Evolutionary conservation across 306 rosid species (phyloP).

Genomic region (Castanospermum australe): DNA sequence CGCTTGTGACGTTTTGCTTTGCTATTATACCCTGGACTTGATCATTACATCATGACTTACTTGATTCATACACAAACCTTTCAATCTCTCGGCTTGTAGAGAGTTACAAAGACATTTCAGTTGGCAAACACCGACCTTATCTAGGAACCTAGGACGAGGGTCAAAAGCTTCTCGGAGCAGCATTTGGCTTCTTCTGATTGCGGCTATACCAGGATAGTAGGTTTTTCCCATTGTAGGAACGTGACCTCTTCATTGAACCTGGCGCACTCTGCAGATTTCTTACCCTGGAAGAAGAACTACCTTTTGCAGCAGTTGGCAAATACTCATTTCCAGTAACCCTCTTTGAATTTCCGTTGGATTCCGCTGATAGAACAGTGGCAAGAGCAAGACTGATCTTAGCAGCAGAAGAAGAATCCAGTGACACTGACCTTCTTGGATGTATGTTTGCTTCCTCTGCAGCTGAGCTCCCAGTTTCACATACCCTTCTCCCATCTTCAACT

Average conservation of each 20-base stretch:
- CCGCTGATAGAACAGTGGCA: constrained; percentile 7
- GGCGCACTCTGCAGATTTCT: constrained; percentile 29
- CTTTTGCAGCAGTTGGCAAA: constrained; percentile 20
- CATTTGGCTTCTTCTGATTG: constrained; percentile 39
- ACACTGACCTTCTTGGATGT: constrained; percentile 63
- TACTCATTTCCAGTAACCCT: constrained; percentile 25
- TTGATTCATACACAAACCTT: background rate
- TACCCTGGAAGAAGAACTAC: constrained; percentile 39
- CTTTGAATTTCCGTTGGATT: constrained; percentile 30
- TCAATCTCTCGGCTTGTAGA: constrained; percentile 37
- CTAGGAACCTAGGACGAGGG: background rate
- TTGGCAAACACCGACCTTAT: background rate
- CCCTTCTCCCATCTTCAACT: constrained; percentile 2
- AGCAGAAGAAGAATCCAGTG: constrained; percentile 60
- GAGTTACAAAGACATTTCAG: constrained; percentile 13
- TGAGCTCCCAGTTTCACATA: constrained; percentile 10
- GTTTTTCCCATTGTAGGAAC: constrained; percentile 63
- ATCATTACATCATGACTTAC: constrained; percentile 17
- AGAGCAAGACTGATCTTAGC: constrained; percentile 43
- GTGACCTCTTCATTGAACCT: constrained; percentile 61
- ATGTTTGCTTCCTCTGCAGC: background rate
- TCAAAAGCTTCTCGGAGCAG: constrained; percentile 61
- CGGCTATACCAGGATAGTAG: constrained; percentile 32
- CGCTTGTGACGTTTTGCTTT: background rate
- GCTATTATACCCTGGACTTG: constrained; percentile 17